Evolutionary conservation across 371 early-diverging fungal species (phyloP).

Genomic region (Mucor racemosus): DNA sequence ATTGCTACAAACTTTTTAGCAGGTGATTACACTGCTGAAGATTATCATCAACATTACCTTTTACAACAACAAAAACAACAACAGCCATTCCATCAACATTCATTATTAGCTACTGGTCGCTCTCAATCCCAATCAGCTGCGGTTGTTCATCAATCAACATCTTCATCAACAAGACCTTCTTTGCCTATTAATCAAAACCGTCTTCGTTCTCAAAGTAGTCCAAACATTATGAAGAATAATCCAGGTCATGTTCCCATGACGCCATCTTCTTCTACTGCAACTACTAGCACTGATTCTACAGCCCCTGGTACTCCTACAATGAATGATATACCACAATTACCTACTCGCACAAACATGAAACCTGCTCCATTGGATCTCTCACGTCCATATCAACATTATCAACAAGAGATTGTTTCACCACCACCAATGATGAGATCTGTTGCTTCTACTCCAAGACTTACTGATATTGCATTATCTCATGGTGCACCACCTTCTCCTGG

Average conservation of each 20-base stretch:
- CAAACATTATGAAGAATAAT: constrained; percentile 60
- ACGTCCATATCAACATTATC: constrained; percentile 12
- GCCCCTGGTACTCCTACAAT: neutral
- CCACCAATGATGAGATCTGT: constrained; percentile 34
- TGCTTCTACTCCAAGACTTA: constrained; percentile 35
- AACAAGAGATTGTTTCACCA: neutral
- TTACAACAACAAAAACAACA: constrained; percentile 6
- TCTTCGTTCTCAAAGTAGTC: constrained; percentile 68
- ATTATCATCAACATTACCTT: constrained; percentile 17
- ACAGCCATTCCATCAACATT: constrained; percentile 14
- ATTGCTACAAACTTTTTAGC: constrained; percentile 46
- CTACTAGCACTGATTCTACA: constrained; percentile 8
- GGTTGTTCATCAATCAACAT: constrained; percentile 1
- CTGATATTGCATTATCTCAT: constrained; percentile 16
- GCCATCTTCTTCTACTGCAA: neutral
- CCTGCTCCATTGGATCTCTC: constrained; percentile 26
- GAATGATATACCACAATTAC: constrained; percentile 4
- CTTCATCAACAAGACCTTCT: constrained; percentile 11
- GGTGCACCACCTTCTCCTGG: constrained; percentile 30
- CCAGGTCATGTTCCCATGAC: constrained; percentile 2
- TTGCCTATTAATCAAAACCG: constrained; percentile 46
- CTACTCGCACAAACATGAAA: constrained; percentile 14
- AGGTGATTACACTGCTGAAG: constrained; percentile 17
- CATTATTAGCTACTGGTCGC: constrained; percentile 31
- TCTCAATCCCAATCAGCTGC: constrained; percentile 53